phyloP scores from a whole-genome alignment of 192 early-diverging fungal genomes.

The Entomortierella chlamydospora region DNA sequence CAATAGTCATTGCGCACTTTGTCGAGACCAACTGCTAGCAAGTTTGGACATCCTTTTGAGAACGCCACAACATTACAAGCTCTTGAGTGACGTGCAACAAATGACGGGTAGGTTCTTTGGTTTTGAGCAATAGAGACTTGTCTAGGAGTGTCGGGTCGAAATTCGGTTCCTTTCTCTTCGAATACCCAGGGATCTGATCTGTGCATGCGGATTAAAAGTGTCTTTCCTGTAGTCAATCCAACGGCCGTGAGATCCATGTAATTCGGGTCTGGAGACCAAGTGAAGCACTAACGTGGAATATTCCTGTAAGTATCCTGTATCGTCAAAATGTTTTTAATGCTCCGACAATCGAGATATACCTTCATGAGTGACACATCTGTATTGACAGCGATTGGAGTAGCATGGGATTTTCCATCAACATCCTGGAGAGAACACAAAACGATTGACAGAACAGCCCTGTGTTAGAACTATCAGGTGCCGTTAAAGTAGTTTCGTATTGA shows the following conservation, averaged over 20 bases:
- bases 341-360: constrained; percentile 31
- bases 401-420: constrained; percentile 42
- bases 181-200: constrained; percentile 51
- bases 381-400: constrained; percentile 59
- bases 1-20: constrained; percentile 80
- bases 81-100: constrained; percentile 65
- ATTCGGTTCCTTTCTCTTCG: constrained; percentile 48
- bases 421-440: constrained; percentile 24
- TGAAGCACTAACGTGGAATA: constrained; percentile 62
- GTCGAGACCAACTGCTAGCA: constrained; percentile 77
- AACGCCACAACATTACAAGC: constrained; percentile 82
- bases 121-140: constrained; percentile 41
- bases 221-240: constrained; percentile 68
- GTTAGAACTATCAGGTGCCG: constrained; percentile 12
- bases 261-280: constrained; percentile 73
- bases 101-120: constrained; percentile 52
- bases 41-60: constrained; percentile 66
- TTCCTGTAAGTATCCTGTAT: background rate
- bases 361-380: constrained; percentile 60
- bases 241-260: constrained; percentile 69
- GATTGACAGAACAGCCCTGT: background rate
- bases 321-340: background rate
- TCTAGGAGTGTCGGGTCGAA: constrained; percentile 53
- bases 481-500: background rate
- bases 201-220: constrained; percentile 66